Evolutionary conservation across 179 eudicot species (phyloP), one percentile per base, ranked within the genome.

Genomic region (Dionaea muscipula): DNA sequence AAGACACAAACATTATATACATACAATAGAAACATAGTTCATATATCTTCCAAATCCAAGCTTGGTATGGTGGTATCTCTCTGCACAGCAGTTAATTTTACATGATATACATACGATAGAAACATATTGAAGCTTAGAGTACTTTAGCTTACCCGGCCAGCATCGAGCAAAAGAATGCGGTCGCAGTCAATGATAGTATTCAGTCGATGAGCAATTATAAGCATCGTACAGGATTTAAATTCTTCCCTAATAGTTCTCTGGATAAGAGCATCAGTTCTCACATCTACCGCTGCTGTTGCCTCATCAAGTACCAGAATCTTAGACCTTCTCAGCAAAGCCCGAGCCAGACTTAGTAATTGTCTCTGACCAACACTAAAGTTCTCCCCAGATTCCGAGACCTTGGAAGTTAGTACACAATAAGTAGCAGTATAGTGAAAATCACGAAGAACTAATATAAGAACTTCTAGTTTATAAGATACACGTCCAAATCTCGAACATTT

Each of bases 301-400:
- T 78, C 83, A 51, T 78, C 83, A 39, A 78, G 80, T 39, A 78
- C 79, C 48, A 78, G 78, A 56, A 78, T 75, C 59, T 75, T 78
- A 38, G 83, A 72, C 60, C 77, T 63, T 22, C 83, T 77, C 22
- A 78, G 80, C 62, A 78, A 64, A 26, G 83, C 83, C 45, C 83
- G 68, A 28, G 83, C 68, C 57, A 78, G 83, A 72, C 80, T 75
- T 37, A 78, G 50, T 1, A 78, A 59, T 45, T 78, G 83, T 26
- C 80, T 36, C 61, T 78, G 83, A 41, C 83, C 83, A 31, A 78
- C 83, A 44, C 84, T 79, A 65, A 79, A 79, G 57, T 80, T 80
- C n/a, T 80, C 85, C 41, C 81, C 85, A 23, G 72, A 77, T 47
- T 76, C 85, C 2, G 79, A 72, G 46, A 80, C 85, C 84, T 79